Evolutionary conservation across 495 filamentous ascomycete species (phyloP), one percentile per base, ranked within the genome.

Genomic region (Apodospora peruviana): DNA sequence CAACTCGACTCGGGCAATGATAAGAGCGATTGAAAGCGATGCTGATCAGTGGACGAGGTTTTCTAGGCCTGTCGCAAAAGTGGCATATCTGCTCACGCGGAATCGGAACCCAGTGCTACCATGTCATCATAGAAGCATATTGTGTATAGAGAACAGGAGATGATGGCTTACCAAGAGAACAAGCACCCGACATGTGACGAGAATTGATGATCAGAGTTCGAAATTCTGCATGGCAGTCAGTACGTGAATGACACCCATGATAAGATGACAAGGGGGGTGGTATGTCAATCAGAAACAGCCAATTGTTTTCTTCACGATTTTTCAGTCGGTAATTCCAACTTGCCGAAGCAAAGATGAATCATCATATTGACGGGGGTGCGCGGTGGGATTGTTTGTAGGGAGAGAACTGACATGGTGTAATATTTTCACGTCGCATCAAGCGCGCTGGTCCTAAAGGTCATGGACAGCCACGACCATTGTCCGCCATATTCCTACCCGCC

Each of bases 321-420:
- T 81, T 97, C 88, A 82, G 91, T 85, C 91, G 91, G 91, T 97
- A 97, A 97, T 96, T 97, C 95, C 90, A 90, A 95, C 88, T 94
- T 91, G 88, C 81, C 78, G 64, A 76, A 75, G 79, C 74, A 81
- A 83, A 75, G 82, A 75, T 75, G 74, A 79, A 78, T 88, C 89
- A 94, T 96, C 91, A 91, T 82, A 47, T 12, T 19, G 41, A 44
- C 12, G 27, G 2, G 17, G 21, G 39, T 2, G n/a, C n/a, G n/a
- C n/a, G n/a, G 37, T 1, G 49, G 37, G 38, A 25, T 32, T 32
- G 27, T 32, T 32, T 32, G 27, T n/a, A n/a, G n/a, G n/a, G n/a
- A n/a, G n/a, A n/a, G n/a, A n/a, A n/a, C n/a, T n/a, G n/a, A n/a
- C n/a, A n/a, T n/a, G n/a, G n/a, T n/a, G n/a, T n/a, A n/a, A n/a